Evolutionary conservation across 2,329 filamentous ascomycete species (phyloP).

Genomic region (Phyllosticta capitalensis): DNA sequence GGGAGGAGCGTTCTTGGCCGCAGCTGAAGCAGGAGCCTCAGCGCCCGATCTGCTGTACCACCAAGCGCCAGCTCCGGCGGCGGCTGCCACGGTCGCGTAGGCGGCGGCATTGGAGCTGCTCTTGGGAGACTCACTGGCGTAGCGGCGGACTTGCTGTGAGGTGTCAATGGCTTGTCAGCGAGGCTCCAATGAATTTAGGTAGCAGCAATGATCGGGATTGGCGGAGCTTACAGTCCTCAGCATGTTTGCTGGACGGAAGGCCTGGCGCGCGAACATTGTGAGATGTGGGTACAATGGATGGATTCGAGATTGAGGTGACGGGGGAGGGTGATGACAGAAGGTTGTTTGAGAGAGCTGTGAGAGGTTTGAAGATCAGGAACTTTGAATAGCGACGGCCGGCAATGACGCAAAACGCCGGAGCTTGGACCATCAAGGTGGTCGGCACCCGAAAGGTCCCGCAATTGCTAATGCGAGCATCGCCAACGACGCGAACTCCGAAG

Average conservation of each 20-base stretch:
- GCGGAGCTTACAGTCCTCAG: conserved; percentile 27
- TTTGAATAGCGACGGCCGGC: neutral
- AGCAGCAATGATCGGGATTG: conserved; percentile 14
- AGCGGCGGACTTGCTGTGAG: conserved; percentile 54
- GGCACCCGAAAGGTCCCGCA: too few species aligned
- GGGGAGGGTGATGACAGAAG: too few species aligned
- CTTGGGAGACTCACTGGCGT: conserved; percentile 57
- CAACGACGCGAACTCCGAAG: too few species aligned
- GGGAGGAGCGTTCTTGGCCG: conserved; percentile 30
- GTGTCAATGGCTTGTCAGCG: conserved; percentile 12
- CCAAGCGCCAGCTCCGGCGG: conserved; percentile 49
- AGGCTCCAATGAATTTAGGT: conserved; percentile 11
- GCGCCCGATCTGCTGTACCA: conserved; percentile 33
- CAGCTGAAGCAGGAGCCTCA: conserved; percentile 16
- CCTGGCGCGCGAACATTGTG: conserved; percentile 35
- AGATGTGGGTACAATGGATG: neutral
- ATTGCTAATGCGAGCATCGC: neutral
- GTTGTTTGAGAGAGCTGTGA: neutral
- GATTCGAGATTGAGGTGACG: neutral
- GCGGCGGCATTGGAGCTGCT: conserved; percentile 50
- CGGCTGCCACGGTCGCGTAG: conserved; percentile 48
- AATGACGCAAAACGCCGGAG: neutral
- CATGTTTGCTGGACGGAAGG: conserved; percentile 33
- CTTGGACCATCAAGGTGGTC: neutral
- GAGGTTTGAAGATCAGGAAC: neutral